These are phyloP conservation scores for Apiotrichum sp. DNA, from an alignment of 1,284 basidiomycete species.

Conservation along the genomic window DNA sequence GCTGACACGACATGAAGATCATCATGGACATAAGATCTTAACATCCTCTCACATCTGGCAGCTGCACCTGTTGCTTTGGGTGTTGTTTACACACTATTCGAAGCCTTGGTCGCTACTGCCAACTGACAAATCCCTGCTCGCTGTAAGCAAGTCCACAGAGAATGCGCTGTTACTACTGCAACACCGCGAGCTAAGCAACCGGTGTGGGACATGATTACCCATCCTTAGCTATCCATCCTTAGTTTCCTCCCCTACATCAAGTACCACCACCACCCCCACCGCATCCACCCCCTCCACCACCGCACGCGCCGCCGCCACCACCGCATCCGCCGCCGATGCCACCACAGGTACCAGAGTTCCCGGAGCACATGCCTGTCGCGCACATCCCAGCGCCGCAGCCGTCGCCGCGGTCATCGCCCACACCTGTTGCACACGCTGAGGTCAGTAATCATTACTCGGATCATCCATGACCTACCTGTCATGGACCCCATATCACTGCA, in stretches of 20 bases:
- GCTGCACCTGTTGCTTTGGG: no score
- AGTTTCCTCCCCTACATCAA: background rate
- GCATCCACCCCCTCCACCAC: background rate
- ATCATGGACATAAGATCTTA: no score
- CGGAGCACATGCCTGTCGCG: background rate
- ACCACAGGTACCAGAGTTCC: background rate
- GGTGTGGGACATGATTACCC: no score
- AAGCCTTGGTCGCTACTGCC: no score
- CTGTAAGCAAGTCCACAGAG: no score
- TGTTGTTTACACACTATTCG: no score
- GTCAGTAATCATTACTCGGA: background rate
- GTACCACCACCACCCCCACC: conserved; percentile 2
- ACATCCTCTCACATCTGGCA: no score
- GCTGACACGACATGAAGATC: no score
- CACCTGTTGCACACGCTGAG: background rate
- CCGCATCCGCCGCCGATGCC: background rate
- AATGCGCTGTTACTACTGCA: no score
- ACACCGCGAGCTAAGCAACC: no score
- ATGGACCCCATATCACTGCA: background rate
- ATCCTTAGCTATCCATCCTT: background rate
- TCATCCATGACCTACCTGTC: background rate
- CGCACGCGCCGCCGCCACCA: background rate
- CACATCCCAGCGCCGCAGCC: background rate
- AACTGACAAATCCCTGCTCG: no score
- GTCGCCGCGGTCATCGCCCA: background rate